Base-by-base conservation (phyloP, 202 grass and related monocot genomes). In the Sporobolus alterniflorus region DNA sequence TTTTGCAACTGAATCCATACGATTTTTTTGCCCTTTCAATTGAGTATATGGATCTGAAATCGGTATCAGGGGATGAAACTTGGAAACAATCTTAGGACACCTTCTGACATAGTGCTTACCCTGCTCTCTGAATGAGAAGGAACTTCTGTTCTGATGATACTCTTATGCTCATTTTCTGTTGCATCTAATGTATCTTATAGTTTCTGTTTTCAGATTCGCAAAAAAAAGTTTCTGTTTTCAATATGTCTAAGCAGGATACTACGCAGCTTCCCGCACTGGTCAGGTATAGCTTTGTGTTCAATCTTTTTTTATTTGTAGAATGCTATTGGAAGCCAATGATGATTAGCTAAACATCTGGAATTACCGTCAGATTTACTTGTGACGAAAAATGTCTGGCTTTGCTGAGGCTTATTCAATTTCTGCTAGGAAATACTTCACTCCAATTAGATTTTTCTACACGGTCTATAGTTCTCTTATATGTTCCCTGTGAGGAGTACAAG, bases 61-160 rank as follows among this genome's bases (percentile, higher is more conserved):
- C 17, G 20, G 71, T 81, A 89, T 86, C 84, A 95, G 18, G 30
- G 77, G 92, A 93, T 74, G 92, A 91, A 65, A 97, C 30, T 68
- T 73, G 11, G 15, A 86, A 84, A 83, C 11, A 84, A 88, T 98
- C 92, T 93, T 98, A 98, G 95, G 95, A 93, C 92, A 98, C 95
- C 95, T 98, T 98, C 92, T 88, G 80, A 95, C 95, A 93, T 90
- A 83, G 64, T 48, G 12, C 46, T 64, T 55, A 42, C 12, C 64
- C 66, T 76, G 33, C 48, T 1, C 78, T 76, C 90, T 98, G 95
- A 56, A 88, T 93, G 92, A 86, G 95, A 98, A 95, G 17, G 65
- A 65, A 73, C 46, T 85, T 93, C 47, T 79, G 60, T 83, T 84
- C 88, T 89, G 90, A 92, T 98, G 92, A 74, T 90, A 71, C 77